phyloP scores from a whole-genome alignment of 192 early-diverging fungal species.

The Phlyctochytrium planicorne region DNA sequence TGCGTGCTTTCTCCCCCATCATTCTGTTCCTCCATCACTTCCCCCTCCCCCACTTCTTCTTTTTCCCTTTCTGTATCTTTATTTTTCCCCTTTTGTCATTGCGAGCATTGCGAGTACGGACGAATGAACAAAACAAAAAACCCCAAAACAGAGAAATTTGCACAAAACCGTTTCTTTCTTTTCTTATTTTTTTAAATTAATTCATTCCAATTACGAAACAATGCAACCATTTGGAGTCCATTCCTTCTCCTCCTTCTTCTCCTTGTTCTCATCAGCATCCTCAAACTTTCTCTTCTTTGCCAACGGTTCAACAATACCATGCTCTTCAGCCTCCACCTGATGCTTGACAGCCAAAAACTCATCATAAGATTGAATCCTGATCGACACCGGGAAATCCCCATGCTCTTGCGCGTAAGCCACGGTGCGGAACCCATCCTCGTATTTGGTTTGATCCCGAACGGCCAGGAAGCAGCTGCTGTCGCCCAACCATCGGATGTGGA shows the following conservation, averaged over 20 bases:
- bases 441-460: conserved; percentile 29
- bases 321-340: background rate
- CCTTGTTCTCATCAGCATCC: conserved; percentile 21
- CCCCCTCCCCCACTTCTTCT: too few relatives aligned
- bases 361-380: background rate
- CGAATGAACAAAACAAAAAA: too few relatives aligned
- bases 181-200: too few relatives aligned
- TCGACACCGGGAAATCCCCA: conserved; percentile 4
- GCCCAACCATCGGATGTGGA: conserved; percentile 53
- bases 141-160: too few relatives aligned
- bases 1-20: too few relatives aligned
- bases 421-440: background rate
- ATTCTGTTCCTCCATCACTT: too few relatives aligned
- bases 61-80: too few relatives aligned
- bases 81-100: too few relatives aligned
- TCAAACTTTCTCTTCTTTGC: conserved; percentile 5
- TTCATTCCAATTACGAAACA: background rate
- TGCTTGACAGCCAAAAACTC: background rate
- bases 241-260: conserved; percentile 6
- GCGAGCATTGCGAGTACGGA: too few relatives aligned
- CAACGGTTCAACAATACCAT: background rate
- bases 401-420: background rate
- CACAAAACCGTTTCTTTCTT: too few relatives aligned
- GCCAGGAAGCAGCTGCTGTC: conserved; percentile 50
- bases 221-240: background rate